Conservation (phyloP, 2,329 filamentous ascomycete species). For the Endothia cerciana region DNA sequence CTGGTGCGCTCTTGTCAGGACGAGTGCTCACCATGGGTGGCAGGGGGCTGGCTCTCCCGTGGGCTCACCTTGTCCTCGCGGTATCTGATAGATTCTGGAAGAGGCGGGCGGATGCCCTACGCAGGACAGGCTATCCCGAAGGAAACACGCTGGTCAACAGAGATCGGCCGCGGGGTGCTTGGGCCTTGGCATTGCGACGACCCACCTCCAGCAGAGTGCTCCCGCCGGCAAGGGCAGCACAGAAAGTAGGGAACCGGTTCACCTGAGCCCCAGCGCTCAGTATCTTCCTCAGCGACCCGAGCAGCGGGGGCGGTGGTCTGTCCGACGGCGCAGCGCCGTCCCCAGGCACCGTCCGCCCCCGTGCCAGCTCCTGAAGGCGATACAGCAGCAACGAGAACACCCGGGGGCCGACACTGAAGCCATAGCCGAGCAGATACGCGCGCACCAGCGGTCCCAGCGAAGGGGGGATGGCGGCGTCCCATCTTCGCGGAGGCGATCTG, state of each 20-base stretch:
- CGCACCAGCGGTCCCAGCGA: conserved; percentile 59
- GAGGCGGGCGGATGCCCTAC: conserved; percentile 17
- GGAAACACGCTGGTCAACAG: background rate
- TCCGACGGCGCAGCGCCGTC: conserved; percentile 36
- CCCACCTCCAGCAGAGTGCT: conserved; percentile 64
- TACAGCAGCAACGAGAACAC: conserved; percentile 59
- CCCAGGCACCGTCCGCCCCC: conserved; percentile 40
- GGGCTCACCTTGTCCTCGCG: conserved; percentile 38
- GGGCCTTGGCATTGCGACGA: background rate
- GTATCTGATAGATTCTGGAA: background rate
- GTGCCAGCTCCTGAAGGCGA: conserved; percentile 38
- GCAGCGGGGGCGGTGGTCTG: conserved; percentile 38
- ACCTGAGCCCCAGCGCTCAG: conserved; percentile 56
- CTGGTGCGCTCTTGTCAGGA: conserved; percentile 40
- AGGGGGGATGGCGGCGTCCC: conserved; percentile 48
- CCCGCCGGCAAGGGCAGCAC: conserved; percentile 62
- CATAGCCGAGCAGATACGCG: conserved; percentile 65
- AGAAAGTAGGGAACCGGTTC: conserved; percentile 65
- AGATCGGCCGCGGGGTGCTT: background rate
- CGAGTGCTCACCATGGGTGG: background rate
- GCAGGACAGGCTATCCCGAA: conserved; percentile 19
- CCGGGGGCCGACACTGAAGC: conserved; percentile 60
- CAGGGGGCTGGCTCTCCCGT: conserved; percentile 8
- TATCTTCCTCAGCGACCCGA: conserved; percentile 44
- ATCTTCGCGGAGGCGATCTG: conserved; percentile 12